These are phyloP conservation scores for Mycena citricolor DNA, from an alignment of 1,284 basidiomycete genomes.

Conservation along the genomic window DNA sequence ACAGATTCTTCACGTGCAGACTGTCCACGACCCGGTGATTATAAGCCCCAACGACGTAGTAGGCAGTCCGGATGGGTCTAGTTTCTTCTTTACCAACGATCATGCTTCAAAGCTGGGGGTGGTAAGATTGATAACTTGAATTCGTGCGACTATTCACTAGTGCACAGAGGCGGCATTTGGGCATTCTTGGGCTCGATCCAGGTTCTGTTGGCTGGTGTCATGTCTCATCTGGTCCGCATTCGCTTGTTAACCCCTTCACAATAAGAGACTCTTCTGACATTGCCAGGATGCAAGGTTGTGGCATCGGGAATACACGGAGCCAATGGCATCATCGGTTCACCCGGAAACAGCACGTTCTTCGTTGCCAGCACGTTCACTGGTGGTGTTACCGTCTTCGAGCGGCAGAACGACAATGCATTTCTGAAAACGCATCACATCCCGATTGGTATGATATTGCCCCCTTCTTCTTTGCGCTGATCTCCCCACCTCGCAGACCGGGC, in stretches of 20 bases:
- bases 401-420: conserved; percentile 54
- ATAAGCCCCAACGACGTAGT: conserved; percentile 70
- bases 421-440: conserved; percentile 46
- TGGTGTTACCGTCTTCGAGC: conserved; percentile 50
- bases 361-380: conserved; percentile 46
- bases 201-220: conserved; percentile 63
- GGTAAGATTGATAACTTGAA: conserved; percentile 37
- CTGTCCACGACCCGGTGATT: conserved; percentile 57
- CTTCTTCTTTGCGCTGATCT: neutral
- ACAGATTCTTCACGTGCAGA: conserved; percentile 53
- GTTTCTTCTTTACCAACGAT: conserved; percentile 72
- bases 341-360: conserved; percentile 54
- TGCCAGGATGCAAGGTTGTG: conserved; percentile 55
- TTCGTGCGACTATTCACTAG: neutral
- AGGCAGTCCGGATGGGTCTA: conserved; percentile 58
- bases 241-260: neutral
- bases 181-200: conserved; percentile 34
- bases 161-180: conserved; percentile 34
- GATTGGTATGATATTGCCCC: conserved; percentile 35
- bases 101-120: conserved; percentile 51
- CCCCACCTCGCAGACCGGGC: conserved; percentile 37
- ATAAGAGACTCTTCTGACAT: too few relatives aligned
- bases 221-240: conserved; percentile 27
- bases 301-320: conserved; percentile 41
- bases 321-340: conserved; percentile 58